phyloP scores from a whole-genome alignment of 2,329 filamentous ascomycete species.

The Epichloe sp. region DNA sequence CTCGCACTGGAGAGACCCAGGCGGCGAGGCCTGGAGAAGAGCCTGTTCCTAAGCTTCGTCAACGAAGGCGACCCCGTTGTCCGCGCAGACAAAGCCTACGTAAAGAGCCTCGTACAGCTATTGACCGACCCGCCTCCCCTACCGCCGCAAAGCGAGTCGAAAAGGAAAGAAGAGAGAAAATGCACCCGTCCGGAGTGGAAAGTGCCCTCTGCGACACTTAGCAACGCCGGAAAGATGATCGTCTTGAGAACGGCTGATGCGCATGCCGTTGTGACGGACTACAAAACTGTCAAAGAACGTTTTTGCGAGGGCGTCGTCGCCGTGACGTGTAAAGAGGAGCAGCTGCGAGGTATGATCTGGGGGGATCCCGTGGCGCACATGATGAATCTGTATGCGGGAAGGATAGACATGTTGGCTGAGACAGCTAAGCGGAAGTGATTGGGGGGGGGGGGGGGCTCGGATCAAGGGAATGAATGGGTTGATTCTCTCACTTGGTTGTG shows the following conservation, averaged over 20 bases:
- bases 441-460: no score
- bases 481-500: no score
- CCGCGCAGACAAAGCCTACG: conserved; percentile 63
- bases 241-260: conserved; percentile 44
- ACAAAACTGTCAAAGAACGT: conserved; percentile 35
- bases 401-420: conserved; percentile 57
- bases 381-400: conserved; percentile 58
- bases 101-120: conserved; percentile 58
- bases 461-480: no score
- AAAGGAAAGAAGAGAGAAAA: no score
- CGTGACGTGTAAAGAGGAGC: conserved; percentile 52
- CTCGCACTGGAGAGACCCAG: conserved; percentile 52
- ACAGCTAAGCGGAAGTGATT: not conserved
- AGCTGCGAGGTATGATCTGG: conserved; percentile 60
- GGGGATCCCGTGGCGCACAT: conserved; percentile 65
- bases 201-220: no score
- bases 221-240: conserved; percentile 38
- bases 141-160: no score
- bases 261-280: conserved; percentile 23
- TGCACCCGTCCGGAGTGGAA: no score
- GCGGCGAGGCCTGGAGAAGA: conserved; percentile 40
- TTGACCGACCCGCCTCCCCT: conserved; percentile 29
- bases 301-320: conserved; percentile 52
- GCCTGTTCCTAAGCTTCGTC: conserved; percentile 64
- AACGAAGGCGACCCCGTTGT: conserved; percentile 80